These are phyloP conservation scores for Plasmodium cynomolgi DNA, from an alignment of 169 alveolate genomes.

Conservation along the genomic window DNA sequence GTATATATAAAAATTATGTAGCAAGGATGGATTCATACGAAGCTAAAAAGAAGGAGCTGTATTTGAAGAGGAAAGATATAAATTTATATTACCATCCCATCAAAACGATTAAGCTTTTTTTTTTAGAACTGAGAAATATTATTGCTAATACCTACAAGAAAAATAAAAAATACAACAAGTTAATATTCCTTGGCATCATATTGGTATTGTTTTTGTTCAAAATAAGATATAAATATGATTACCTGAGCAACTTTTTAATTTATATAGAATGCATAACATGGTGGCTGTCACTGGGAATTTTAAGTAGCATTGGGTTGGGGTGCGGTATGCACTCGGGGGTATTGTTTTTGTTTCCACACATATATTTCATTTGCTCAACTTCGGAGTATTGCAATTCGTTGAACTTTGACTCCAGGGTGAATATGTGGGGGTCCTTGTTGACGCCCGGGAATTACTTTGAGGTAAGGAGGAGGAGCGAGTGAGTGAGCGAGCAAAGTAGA, in stretches of 20 bases:
- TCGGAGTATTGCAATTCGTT: conserved; percentile 81
- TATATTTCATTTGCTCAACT: conserved; percentile 82
- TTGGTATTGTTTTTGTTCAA: conserved; percentile 51
- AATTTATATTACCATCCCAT: conserved; percentile 68
- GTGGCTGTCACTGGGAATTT: conserved; percentile 87
- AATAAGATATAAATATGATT: conserved; percentile 57
- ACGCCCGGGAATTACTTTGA: conserved; percentile 77
- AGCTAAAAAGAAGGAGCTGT: conserved; percentile 64
- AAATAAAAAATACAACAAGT: conserved; percentile 65
- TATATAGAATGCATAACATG: conserved; percentile 76
- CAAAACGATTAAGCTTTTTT: conserved; percentile 47
- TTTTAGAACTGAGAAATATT: conserved; percentile 44
- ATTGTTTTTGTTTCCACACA: conserved; percentile 86
- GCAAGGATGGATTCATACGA: conserved; percentile 61
- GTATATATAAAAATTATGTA: conserved; percentile 30
- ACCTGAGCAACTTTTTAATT: conserved; percentile 62
- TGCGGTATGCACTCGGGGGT: conserved; percentile 89
- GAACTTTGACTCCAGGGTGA: conserved; percentile 81
- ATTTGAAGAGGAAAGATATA: conserved; percentile 65
- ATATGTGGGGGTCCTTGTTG: conserved; percentile 79
- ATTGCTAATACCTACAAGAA: conserved; percentile 18
- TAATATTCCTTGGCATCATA: conserved; percentile 18
- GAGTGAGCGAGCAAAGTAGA: neutral
- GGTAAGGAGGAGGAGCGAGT: conserved; percentile 18
- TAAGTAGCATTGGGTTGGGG: conserved; percentile 86